Evolutionary conservation across 805 yeast genomes (phyloP), one percentile per base, ranked within the genome.

Genomic region (Lipomyces chichibuensis): DNA sequence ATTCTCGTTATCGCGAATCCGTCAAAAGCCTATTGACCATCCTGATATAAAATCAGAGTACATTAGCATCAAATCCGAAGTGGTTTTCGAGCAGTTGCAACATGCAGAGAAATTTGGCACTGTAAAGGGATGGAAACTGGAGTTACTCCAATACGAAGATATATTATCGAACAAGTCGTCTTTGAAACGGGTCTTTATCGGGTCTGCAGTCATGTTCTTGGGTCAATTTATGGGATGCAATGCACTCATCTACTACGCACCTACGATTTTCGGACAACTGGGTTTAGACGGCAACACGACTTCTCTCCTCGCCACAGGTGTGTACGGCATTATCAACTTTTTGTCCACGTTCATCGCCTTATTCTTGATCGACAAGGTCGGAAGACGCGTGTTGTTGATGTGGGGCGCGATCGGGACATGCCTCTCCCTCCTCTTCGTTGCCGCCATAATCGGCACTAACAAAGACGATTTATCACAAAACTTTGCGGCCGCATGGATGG

Each of bases 321-420:
- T 84, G 49, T 82, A 82, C 55, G 82, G 84, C 75, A 79, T 81
- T 63, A 75, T 76, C 62, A 81, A 7, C 82, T 57, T 33, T 20
- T 68, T 46, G 67, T 85, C 88, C 29, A 85, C 88, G 35, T 77
- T 86, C 60, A 82, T 89, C 39, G 87, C 88, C 53, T 83, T 86
- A 69, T 75, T 78, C 43, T 75, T 81, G 33, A 79, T 88, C 74
- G 92, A 88, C 75, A 77, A 77, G 49, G 74, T 85, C 72, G 96
- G 96, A 71, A 86, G 94, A 77, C 84, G 91, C 77, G 80, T 84
- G 57, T 76, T 86, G 59, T 80, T 89, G 78, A 75, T 88, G 64
- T 76, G 77, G 65, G 93, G 93, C 68, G 85, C 90, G 46, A 77
- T 83, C 49, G 85, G 87, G 66, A 88, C 88, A 90, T 80, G 84